phyloP scores from a whole-genome alignment of 441 rosid species.

The Kokia cookei region DNA sequence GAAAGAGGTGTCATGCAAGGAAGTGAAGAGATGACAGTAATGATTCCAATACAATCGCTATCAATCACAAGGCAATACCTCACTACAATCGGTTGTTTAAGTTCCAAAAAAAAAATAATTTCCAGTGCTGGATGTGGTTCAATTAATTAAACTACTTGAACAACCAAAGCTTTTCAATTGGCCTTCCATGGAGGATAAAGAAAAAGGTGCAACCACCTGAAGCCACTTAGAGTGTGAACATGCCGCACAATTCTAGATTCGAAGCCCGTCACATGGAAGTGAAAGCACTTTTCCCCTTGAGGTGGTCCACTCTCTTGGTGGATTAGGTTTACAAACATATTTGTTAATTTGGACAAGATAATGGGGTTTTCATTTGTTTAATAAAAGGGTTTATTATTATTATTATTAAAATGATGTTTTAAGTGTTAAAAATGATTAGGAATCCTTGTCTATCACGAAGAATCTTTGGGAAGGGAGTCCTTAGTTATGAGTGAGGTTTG shows the following conservation, averaged over 20 bases:
- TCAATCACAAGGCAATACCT: constrained; percentile 44
- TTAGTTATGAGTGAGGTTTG: too few species aligned
- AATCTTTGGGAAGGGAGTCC: too few species aligned
- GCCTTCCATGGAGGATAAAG: constrained; percentile 15
- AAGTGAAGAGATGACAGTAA: constrained; percentile 25
- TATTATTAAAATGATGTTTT: constrained; percentile 7
- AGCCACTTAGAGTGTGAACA: constrained; percentile 35
- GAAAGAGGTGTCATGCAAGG: constrained; percentile 2
- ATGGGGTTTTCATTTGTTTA: constrained; percentile 22
- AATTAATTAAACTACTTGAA: constrained; percentile 12
- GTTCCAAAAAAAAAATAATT: constrained; percentile 11
- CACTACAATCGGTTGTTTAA: constrained; percentile 41
- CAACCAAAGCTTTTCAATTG: constrained; percentile 18
- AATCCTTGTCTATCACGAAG: not conserved
- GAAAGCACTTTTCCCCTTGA: constrained; percentile 12
- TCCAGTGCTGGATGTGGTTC: constrained; percentile 22
- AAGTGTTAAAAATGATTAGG: not conserved
- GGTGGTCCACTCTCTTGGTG: constrained; percentile 25
- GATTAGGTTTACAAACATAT: constrained; percentile 17
- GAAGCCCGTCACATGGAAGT: constrained; percentile 40
- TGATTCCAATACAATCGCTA: constrained; percentile 36
- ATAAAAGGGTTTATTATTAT: constrained; percentile 3
- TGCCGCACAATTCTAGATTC: constrained; percentile 36
- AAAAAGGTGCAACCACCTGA: constrained; percentile 25
- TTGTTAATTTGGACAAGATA: constrained; percentile 17